A percentile compares a stretch with the other conserved stretches of the same genome.
phyloP scores from a whole-genome alignment of 2,329 filamentous ascomycete genomes.

The Hymenoscyphus albidus region DNA sequence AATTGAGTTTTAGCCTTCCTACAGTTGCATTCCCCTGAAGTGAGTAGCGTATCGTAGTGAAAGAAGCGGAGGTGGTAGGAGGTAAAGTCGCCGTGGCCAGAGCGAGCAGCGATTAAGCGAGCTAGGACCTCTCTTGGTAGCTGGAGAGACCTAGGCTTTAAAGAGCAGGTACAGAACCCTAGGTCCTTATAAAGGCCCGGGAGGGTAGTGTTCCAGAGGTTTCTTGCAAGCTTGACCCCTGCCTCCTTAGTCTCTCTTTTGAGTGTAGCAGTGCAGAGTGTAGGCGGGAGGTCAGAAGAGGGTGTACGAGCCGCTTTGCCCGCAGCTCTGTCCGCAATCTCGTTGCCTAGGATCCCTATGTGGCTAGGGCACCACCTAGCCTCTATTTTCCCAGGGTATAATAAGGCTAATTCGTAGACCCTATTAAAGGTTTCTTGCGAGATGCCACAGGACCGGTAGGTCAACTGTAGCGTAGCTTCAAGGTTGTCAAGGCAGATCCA shows the following conservation, averaged over 20 bases:
- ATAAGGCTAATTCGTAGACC: not conserved
- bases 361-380: no score
- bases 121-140: not conserved
- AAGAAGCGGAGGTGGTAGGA: no score
- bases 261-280: not conserved
- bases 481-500: not conserved
- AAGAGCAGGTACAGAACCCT: not conserved
- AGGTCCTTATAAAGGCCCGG: not conserved
- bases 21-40: no score
- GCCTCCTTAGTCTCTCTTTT: not conserved
- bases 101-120: not conserved
- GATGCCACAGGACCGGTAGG: not conserved
- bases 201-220: not conserved
- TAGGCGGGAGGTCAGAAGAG: not conserved
- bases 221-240: not conserved
- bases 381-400: not conserved
- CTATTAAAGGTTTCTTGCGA: not conserved
- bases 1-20: no score
- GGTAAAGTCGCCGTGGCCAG: no score
- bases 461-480: not conserved
- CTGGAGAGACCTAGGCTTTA: not conserved
- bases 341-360: not conserved
- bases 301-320: not conserved
- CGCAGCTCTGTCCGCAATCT: no score
- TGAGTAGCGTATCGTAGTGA: no score